Evolutionary conservation across 345 rosid species (phyloP).

Genomic region (Brassica nigra): DNA sequence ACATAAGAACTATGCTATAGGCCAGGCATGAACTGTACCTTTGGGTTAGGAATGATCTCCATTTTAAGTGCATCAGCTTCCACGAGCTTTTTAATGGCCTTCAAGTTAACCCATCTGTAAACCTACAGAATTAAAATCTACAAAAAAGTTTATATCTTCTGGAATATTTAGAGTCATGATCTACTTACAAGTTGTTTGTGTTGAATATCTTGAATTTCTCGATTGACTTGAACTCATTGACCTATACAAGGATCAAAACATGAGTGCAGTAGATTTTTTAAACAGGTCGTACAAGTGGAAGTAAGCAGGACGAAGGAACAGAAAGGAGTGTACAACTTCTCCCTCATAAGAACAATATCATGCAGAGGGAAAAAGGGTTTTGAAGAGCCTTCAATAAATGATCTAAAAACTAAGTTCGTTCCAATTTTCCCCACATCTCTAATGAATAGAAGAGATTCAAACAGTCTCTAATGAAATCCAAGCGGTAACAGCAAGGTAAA

Average conservation of each 20-base stretch:
- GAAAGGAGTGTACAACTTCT: not conserved
- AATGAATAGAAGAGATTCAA: not conserved
- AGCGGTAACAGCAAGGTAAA: not conserved
- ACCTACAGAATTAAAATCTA: conserved; percentile 27
- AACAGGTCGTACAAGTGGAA: not conserved
- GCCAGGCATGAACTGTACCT: conserved; percentile 49
- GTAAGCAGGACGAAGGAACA: conserved; percentile 8
- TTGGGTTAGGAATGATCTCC: conserved; percentile 98
- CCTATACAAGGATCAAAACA: conserved; percentile 51
- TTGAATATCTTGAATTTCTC: conserved; percentile 99
- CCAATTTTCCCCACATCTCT: not conserved
- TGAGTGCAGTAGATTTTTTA: not conserved
- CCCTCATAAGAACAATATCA: conserved; percentile 5
- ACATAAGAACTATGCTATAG: not conserved
- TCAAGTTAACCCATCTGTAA: conserved; percentile 91
- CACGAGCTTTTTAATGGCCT: conserved; percentile 91
- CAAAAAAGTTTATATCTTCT: conserved; percentile 10
- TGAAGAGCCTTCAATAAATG: not conserved
- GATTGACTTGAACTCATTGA: conserved; percentile 94
- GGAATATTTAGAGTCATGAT: not conserved
- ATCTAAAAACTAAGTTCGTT: not conserved
- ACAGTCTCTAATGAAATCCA: conserved; percentile 3
- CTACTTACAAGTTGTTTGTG: conserved; percentile 87
- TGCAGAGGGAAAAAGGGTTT: not conserved
- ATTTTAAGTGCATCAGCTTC: conserved; percentile 91